Percentiles rank a stretch among this genome's conserved stretches.
Conservation (phyloP, 2,329 filamentous ascomycete genomes). For the Beauveria bassiana region DNA sequence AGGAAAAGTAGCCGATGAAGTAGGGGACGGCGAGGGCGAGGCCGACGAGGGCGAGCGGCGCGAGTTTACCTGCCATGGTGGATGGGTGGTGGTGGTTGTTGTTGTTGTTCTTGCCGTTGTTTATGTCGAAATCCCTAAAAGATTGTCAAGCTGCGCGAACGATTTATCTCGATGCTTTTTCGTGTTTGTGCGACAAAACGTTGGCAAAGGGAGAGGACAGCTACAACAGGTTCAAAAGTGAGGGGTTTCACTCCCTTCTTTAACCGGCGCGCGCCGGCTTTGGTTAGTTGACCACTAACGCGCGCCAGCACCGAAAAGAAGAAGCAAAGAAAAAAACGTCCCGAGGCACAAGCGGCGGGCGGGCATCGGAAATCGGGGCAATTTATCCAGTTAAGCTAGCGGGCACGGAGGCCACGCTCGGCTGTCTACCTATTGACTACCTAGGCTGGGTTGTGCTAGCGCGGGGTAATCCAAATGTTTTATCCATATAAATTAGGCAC, state of each 20-base stretch:
- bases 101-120: not conserved
- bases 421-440: not conserved
- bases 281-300: not conserved
- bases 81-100: not conserved
- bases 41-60: conserved; percentile 9
- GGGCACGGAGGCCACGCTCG: not conserved
- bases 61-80: conserved; percentile 13
- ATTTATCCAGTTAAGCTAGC: not conserved
- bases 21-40: conserved; percentile 15
- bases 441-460: not conserved
- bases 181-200: no score
- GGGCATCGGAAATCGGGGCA: conserved; percentile 1
- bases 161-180: no score
- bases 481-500: no score
- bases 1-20: conserved; percentile 15
- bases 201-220: not conserved
- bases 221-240: not conserved
- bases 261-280: not conserved
- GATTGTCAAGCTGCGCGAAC: no score
- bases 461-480: not conserved
- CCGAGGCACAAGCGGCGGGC: not conserved
- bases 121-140: not conserved
- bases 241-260: not conserved
- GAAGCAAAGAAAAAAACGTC: not conserved
- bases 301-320: not conserved